These are phyloP conservation scores for Vinca minor DNA, from an alignment of 257 asterid species.

Conservation along the genomic window DNA sequence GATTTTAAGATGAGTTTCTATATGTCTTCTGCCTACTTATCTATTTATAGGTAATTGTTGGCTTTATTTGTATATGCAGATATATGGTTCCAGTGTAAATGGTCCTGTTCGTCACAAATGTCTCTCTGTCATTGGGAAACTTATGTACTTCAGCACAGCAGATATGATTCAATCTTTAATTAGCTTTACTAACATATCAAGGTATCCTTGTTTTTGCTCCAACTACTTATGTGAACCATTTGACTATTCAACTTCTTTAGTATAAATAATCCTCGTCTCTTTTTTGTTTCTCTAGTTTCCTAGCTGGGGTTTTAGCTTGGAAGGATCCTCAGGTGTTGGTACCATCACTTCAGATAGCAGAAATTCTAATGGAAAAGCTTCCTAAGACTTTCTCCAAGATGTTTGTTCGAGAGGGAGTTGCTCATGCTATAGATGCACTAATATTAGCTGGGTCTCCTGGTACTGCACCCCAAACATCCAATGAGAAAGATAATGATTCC, in stretches of 20 bases:
- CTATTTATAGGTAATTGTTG: neutral
- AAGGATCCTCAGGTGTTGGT: constrained; percentile 97
- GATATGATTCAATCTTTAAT: constrained; percentile 73
- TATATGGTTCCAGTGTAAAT: constrained; percentile 95
- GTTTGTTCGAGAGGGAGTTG: constrained; percentile 94
- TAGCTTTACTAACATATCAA: constrained; percentile 68
- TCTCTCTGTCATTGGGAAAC: constrained; percentile 87
- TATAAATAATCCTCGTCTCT: constrained; percentile 11
- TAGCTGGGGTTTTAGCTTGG: constrained; percentile 98
- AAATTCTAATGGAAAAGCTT: constrained; percentile 92
- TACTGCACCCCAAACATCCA: constrained; percentile 40
- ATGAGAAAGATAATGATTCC: constrained; percentile 80
- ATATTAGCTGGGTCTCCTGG: constrained; percentile 40
- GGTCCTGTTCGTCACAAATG: constrained; percentile 97
- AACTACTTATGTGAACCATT: constrained; percentile 8
- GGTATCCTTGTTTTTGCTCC: constrained; percentile 32
- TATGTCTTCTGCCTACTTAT: neutral
- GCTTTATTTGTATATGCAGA: constrained; percentile 38
- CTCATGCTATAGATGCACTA: constrained; percentile 84
- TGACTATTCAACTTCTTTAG: constrained; percentile 10
- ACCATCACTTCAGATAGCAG: constrained; percentile 94
- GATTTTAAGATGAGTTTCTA: constrained; percentile 8
- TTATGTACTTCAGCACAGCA: constrained; percentile 86
- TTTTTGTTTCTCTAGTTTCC: constrained; percentile 46
- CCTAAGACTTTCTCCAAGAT: constrained; percentile 82